phyloP scores from a whole-genome alignment of 441 rosid genomes.

The Euphorbia corollata region DNA sequence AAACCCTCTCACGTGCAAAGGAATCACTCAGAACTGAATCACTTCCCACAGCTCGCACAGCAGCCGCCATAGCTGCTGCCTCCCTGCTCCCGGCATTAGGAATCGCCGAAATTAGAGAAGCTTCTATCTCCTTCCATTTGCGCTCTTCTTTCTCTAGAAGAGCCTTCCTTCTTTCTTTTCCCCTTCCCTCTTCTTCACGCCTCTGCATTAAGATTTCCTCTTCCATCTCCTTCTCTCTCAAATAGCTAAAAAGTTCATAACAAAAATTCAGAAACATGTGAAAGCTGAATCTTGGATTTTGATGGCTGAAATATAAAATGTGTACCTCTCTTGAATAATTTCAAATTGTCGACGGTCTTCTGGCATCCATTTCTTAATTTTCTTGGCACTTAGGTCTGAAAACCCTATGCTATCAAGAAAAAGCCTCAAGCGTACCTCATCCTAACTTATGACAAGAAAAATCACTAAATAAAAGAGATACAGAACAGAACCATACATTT shows the following conservation, averaged over 20 bases:
- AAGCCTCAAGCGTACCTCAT: constrained; percentile 96
- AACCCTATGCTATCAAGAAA: constrained; percentile 99
- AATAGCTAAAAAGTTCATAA: constrained; percentile 43
- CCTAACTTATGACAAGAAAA: constrained; percentile 36
- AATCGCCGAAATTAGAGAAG: constrained; percentile 95
- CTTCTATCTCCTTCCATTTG: constrained; percentile 99
- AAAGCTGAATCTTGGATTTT: constrained; percentile 13
- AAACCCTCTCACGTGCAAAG: constrained; percentile 96
- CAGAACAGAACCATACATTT: constrained; percentile 7
- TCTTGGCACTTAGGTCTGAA: constrained; percentile 95
- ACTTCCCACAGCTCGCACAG: constrained; percentile 99
- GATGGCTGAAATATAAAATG: constrained; percentile 17
- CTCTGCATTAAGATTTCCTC: constrained; percentile 97
- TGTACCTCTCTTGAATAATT: constrained; percentile 96
- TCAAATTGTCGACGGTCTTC: constrained; percentile 98
- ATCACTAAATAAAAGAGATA: constrained; percentile 20
- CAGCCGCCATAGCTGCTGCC: constrained; percentile 99
- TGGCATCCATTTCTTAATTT: constrained; percentile 99
- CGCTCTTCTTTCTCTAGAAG: constrained; percentile 99
- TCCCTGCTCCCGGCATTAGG: constrained; percentile 99
- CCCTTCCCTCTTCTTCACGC: constrained; percentile 99
- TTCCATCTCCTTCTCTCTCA: constrained; percentile 99
- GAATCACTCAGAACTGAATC: constrained; percentile 99
- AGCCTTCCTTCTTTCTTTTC: constrained; percentile 99
- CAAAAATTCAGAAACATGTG: constrained; percentile 13